Base-by-base conservation (phyloP, 305 asterid species). In the Ilex paraguariensis region DNA sequence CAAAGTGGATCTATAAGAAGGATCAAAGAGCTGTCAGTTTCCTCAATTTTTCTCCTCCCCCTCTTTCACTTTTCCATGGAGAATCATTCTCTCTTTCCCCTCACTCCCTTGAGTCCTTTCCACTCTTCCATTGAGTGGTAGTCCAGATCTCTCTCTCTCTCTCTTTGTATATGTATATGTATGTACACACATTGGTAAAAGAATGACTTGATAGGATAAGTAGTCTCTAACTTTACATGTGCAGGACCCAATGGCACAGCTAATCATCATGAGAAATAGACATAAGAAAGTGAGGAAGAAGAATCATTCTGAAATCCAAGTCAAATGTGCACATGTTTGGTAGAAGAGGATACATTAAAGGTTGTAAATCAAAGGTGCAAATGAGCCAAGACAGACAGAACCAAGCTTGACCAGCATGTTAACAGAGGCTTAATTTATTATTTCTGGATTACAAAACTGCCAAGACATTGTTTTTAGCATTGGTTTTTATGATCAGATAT, bases 241-340 rank as follows among this genome's bases (percentile, higher is more conserved):
- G 85, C 87, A 77, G 74, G 84, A 36, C 83, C 80, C 85, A 74
- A 79, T 64, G 72, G 56, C 74, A 69, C 78, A 82, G 73, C 80
- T 73, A 76, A 78, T 79, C 82, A 76, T 82, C 81, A 68, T 60
- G 13, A 28, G 76, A 56, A 14, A 46, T 57, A 77, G 61, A 46
- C 31, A 65, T 51, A 52, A 67, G 66, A 49, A 16, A 63, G 16
- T 21, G 49, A 66, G 60, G 49, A 64, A 57, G 67, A 60, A 63
- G 39, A 61, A 71, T 59, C 62, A 64, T n/a, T 50, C 60, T 71
- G 67, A 67, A 57, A 33, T 56, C 56, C n/a, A 67, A 65, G 84
- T 81, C 85, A 83, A 73, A 81, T 57, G 69, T 46, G 84, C 87
- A 83, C 84, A 82, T 81, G 90, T 74, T 81, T 71, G 83, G 71